Percentiles rank a stretch among this genome's conserved stretches.
These are phyloP conservation scores for Uronychia setigera DNA, from an alignment of 73 alveolate genomes.

Conservation along the genomic window DNA sequence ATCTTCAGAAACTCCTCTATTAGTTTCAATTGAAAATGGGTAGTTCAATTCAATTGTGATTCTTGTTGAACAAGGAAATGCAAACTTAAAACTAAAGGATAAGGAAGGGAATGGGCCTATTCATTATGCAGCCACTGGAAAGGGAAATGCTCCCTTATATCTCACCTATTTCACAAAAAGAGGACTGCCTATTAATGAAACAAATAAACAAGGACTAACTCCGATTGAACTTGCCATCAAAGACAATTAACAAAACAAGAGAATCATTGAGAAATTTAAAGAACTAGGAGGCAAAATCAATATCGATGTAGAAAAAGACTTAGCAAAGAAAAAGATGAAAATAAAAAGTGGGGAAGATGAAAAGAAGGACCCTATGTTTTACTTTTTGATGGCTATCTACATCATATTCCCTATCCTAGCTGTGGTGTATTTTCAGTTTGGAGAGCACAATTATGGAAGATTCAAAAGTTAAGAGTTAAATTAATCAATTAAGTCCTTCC, in stretches of 20 bases:
- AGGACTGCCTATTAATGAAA: neutral
- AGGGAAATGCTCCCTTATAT: constrained; percentile 1
- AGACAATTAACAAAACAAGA: neutral
- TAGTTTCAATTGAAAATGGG: constrained; percentile 1
- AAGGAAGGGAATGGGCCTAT: neutral
- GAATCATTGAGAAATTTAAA: neutral
- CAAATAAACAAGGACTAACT: neutral
- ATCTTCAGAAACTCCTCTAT: neutral
- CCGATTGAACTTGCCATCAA: neutral
- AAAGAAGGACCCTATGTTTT: neutral
- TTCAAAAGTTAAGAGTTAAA: neutral
- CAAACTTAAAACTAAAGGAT: neutral
- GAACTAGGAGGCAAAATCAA: neutral
- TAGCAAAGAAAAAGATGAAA: neutral
- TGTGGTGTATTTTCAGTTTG: neutral
- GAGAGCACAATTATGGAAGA: neutral
- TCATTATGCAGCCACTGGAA: neutral
- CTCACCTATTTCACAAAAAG: neutral
- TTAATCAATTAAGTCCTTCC: constrained; percentile 27
- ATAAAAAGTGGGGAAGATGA: no score
- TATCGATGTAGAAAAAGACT: neutral
- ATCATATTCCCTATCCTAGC: neutral
- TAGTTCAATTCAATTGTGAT: neutral
- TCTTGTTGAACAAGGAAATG: neutral
- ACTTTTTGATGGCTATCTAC: neutral